Percentiles rank a stretch among this genome's conserved stretches.
These are phyloP conservation scores for Pseudogymnoascus verrucosus DNA, from an alignment of 2,329 filamentous ascomycete species.

Conservation along the genomic window DNA sequence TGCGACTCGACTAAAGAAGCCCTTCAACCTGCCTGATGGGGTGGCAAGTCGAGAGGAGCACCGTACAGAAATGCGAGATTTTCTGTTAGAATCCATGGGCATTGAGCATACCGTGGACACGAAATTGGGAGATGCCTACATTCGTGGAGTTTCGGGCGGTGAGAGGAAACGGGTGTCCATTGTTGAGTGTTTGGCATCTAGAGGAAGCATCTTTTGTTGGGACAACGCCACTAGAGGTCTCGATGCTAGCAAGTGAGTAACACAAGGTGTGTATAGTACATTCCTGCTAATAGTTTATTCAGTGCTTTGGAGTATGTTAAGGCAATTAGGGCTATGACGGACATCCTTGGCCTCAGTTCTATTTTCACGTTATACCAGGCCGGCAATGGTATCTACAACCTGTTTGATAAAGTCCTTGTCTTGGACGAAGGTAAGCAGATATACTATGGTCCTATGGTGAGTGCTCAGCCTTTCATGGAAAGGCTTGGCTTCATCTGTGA, in stretches of 20 bases:
- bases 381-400: conserved; percentile 59
- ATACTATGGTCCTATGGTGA: conserved; percentile 52
- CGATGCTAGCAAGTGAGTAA: conserved; percentile 46
- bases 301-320: conserved; percentile 54
- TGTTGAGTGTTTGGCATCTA: conserved; percentile 36
- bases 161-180: conserved; percentile 55
- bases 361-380: conserved; percentile 64
- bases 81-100: conserved; percentile 32
- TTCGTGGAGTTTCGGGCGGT: conserved; percentile 54
- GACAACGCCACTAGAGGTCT: conserved; percentile 60
- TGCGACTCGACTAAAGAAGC: conserved; percentile 48
- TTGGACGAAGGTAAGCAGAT: conserved; percentile 58
- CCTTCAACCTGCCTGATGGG: conserved; percentile 44
- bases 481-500: conserved; percentile 54
- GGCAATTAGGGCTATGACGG: conserved; percentile 55
- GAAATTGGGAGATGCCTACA: conserved; percentile 49
- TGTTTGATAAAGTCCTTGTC: conserved; percentile 64
- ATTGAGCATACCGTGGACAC: conserved; percentile 47
- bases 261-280: conserved; percentile 44
- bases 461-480: conserved; percentile 59
- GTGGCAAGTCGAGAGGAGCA: conserved; percentile 35
- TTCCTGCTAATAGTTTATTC: conserved; percentile 53
- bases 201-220: conserved; percentile 49
- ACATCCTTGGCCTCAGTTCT: conserved; percentile 50
- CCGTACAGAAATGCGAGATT: conserved; percentile 44